Conservation (phyloP, 768 basidiomycete species). For the Boletus vinaceobasis region DNA sequence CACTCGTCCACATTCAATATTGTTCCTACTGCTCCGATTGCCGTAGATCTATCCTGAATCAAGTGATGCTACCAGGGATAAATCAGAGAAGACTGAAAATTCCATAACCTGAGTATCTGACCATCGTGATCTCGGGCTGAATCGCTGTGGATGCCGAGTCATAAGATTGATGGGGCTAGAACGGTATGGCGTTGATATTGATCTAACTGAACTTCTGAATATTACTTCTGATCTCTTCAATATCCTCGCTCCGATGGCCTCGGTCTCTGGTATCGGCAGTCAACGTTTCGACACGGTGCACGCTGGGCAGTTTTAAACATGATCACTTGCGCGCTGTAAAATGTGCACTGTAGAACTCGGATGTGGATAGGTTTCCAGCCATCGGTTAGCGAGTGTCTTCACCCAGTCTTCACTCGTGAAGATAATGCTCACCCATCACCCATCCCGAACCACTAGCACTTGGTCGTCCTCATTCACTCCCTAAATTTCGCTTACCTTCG, state of each 20-base stretch:
- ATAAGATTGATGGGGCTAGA: not conserved
- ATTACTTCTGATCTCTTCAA: not conserved
- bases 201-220: not conserved
- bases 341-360: too few species aligned
- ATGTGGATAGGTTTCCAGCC: not conserved
- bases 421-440: too few species aligned
- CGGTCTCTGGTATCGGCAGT: too few species aligned
- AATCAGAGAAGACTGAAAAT: not conserved
- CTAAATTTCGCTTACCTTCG: too few species aligned
- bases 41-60: not conserved
- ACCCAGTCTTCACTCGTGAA: too few species aligned
- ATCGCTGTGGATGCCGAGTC: not conserved
- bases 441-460: too few species aligned
- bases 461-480: too few species aligned
- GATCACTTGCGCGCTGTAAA: too few species aligned
- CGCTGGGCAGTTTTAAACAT: too few species aligned
- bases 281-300: too few species aligned
- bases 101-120: not conserved
- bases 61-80: not conserved
- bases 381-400: not conserved
- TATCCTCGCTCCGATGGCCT: constrained; percentile 1
- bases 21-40: not conserved
- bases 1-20: not conserved
- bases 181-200: not conserved
- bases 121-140: not conserved